Percentiles rank a stretch among this genome's conserved stretches.
Conservation (phyloP, 2,329 filamentous ascomycete genomes). For the Trichoderma afroharzianum region DNA sequence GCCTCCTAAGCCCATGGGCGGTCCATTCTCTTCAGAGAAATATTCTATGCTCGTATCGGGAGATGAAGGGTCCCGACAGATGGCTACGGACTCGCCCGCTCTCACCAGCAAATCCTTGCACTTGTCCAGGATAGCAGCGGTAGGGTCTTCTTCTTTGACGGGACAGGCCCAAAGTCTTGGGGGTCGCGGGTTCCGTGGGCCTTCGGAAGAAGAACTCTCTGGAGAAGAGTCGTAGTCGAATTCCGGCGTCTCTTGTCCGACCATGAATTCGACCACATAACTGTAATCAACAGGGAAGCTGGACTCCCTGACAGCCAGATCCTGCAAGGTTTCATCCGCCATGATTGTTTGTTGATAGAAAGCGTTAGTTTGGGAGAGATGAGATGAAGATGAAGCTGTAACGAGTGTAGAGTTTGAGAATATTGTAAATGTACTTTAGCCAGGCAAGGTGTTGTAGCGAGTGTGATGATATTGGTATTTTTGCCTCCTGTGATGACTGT, state of each 20-base stretch:
- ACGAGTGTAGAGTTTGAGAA: neutral
- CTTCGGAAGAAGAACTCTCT: neutral
- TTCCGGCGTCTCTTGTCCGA: slow-evolving; percentile 21
- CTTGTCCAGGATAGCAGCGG: neutral
- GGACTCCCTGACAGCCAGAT: neutral
- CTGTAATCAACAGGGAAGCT: slow-evolving; percentile 16
- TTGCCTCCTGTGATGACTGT: neutral
- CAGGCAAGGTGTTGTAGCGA: neutral
- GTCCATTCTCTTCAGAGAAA: neutral
- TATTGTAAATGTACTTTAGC: neutral
- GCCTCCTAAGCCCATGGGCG: neutral
- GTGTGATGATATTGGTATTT: neutral
- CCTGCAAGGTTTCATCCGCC: neutral
- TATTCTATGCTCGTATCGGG: slow-evolving; percentile 1
- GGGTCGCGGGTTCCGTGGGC: neutral
- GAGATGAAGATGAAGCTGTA: neutral
- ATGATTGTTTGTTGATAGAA: neutral
- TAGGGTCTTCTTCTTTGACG: slow-evolving; percentile 6
- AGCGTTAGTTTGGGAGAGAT: neutral
- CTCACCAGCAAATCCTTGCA: neutral
- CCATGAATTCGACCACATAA: slow-evolving; percentile 26
- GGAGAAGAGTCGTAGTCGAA: neutral
- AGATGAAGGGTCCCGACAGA: slow-evolving; percentile 12
- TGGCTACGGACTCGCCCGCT: neutral
- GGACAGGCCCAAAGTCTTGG: slow-evolving; percentile 22